Percentiles rank a stretch among this genome's conserved stretches.
phyloP scores from a whole-genome alignment of 768 basidiomycete species.

The Boletus fagicola region DNA sequence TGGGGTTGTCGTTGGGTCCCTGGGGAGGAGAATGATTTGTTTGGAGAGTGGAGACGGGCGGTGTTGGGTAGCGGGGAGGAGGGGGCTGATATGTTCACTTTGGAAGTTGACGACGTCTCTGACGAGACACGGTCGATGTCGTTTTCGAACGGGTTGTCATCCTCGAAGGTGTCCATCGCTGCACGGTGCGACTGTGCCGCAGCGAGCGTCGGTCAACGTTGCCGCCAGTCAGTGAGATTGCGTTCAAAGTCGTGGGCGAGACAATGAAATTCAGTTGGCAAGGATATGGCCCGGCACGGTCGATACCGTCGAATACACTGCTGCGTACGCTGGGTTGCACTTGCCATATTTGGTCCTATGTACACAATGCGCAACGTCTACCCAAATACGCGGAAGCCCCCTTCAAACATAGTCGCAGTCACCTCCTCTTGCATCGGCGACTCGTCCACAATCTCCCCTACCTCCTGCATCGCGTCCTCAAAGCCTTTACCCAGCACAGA shows the following conservation, averaged over 20 bases:
- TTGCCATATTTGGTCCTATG: slow-evolving; percentile 29
- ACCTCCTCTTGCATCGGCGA: slow-evolving; percentile 33
- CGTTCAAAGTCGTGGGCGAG: background rate
- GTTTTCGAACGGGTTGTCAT: slow-evolving; percentile 66
- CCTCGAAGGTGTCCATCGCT: slow-evolving; percentile 47
- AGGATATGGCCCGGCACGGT: background rate
- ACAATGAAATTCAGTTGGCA: background rate
- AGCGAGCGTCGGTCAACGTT: background rate
- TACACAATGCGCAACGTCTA: slow-evolving; percentile 27
- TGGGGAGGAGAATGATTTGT: slow-evolving; percentile 50
- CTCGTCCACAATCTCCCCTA: slow-evolving; percentile 30
- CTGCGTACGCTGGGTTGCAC: slow-evolving; percentile 7
- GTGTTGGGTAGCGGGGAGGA: slow-evolving; percentile 52
- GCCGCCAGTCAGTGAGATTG: background rate
- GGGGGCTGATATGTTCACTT: slow-evolving; percentile 45
- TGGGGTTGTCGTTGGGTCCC: slow-evolving; percentile 54
- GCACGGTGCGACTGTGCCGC: background rate
- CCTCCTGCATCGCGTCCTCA: slow-evolving; percentile 36
- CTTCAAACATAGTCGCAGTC: slow-evolving; percentile 32
- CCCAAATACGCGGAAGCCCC: slow-evolving; percentile 61
- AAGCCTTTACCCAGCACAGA: slow-evolving; percentile 81
- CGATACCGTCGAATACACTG: background rate
- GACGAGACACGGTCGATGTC: slow-evolving; percentile 37
- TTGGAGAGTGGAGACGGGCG: slow-evolving; percentile 49
- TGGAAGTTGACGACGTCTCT: slow-evolving; percentile 37